A percentile compares a stretch with the other conserved stretches of the same genome.
These are phyloP conservation scores for Phaseolus lunatus DNA, from an alignment of 306 rosid genomes.

Conservation along the genomic window DNA sequence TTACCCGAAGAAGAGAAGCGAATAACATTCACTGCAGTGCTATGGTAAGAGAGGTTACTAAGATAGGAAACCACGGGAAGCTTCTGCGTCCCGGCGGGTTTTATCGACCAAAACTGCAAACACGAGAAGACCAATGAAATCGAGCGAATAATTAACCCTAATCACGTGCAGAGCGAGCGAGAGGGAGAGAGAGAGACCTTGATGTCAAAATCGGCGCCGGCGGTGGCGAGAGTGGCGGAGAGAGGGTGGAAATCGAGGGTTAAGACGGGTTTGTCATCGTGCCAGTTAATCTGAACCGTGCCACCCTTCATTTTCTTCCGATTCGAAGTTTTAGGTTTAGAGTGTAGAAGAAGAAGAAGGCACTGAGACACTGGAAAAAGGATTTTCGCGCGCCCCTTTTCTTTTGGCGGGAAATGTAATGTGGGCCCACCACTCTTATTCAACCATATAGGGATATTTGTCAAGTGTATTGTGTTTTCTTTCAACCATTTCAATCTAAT, in stretches of 20 bases:
- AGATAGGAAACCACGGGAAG: constrained; percentile 72
- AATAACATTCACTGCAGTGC: constrained; percentile 81
- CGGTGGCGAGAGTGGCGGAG: constrained; percentile 85
- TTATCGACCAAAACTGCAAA: constrained; percentile 78
- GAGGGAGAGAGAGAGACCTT: constrained; percentile 56
- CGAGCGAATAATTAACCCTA: constrained; percentile 9
- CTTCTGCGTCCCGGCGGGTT: constrained; percentile 60
- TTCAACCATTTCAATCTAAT: no score
- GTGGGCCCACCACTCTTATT: background rate
- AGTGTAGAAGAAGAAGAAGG: constrained; percentile 7
- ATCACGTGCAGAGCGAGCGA: no score
- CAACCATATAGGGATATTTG: background rate
- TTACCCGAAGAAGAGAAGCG: constrained; percentile 89
- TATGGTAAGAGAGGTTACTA: constrained; percentile 72
- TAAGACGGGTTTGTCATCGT: constrained; percentile 77
- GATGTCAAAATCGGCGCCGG: constrained; percentile 97
- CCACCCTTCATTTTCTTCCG: constrained; percentile 74
- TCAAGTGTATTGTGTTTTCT: background rate
- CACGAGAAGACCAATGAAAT: constrained; percentile 13
- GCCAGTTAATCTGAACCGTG: constrained; percentile 93
- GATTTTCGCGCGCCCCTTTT: constrained; percentile 43
- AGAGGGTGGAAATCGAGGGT: constrained; percentile 85
- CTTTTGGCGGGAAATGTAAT: constrained; percentile 52
- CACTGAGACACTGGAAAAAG: background rate
- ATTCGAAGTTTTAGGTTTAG: constrained; percentile 23